These are phyloP conservation scores for Zea mays DNA, from an alignment of 176 grass and related monocot genomes.

Conservation along the genomic window DNA sequence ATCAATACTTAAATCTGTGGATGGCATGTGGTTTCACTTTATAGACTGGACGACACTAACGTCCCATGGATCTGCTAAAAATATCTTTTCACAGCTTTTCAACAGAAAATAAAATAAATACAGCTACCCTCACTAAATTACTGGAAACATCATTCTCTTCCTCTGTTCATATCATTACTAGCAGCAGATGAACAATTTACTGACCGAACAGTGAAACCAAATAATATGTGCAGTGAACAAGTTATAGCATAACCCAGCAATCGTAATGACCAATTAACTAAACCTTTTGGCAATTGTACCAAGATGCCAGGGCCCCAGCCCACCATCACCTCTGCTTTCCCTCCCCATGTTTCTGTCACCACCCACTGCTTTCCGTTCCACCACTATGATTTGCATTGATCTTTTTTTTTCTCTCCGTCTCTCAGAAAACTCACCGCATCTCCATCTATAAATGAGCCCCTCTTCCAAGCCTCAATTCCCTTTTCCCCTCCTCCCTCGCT, in stretches of 20 bases:
- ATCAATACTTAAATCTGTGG: conserved; percentile 14
- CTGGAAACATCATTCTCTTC: not conserved
- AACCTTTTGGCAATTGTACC: conserved; percentile 10
- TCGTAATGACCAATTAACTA: not conserved
- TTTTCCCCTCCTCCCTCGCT: conserved; percentile 52
- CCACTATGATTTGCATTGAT: not conserved
- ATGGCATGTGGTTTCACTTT: conserved; percentile 22
- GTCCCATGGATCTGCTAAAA: conserved; percentile 9
- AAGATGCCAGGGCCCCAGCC: conserved; percentile 21
- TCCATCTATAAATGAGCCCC: conserved; percentile 66
- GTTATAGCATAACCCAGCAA: not conserved
- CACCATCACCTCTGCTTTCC: conserved; percentile 30
- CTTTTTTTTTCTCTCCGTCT: not conserved
- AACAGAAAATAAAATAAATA: not conserved
- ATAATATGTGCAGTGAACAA: not conserved
- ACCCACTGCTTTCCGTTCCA: not conserved
- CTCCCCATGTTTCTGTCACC: conserved; percentile 29
- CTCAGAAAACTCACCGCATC: not conserved
- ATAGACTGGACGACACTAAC: conserved; percentile 23
- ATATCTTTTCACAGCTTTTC: conserved; percentile 7
- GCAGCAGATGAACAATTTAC: not conserved
- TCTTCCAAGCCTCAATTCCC: conserved; percentile 57
- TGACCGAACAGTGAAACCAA: not conserved
- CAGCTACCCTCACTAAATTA: not conserved
- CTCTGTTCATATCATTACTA: not conserved